Evolutionary conservation across 2,329 filamentous ascomycete species (phyloP), one percentile per base, ranked within the genome.

Genomic region (Dactylellina cionopaga): DNA sequence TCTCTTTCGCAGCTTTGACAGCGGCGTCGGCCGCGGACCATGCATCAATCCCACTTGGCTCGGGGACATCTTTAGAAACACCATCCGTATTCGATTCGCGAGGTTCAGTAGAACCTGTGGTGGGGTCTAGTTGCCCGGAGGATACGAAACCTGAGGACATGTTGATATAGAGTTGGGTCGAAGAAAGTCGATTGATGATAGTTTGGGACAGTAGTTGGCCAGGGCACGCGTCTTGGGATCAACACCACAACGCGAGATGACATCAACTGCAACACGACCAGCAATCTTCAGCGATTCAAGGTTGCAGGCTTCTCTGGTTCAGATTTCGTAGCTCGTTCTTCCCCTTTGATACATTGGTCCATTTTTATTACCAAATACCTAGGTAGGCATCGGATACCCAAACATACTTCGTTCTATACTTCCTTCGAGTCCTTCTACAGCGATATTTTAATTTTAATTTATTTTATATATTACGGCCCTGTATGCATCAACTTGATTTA

Each of bases 1-100:
- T 81, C 74, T 80, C 81, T 37, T 87, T 83, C 74, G 88, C 85
- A 9, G 84, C 84, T 15, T 90, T 88, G 15, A 92, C 66, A 9
- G 72, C 71, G 9, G 69, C 74, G 52, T 76, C 75, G 5, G 76
- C 76, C 15, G 74, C 75, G 7, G 70, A 63, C 76, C 76, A 77
- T 15, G 75, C 63, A 43, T 76, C 75, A 15, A 60, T 46, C 15
- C 27, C 58, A 24, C 51, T 49, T 10, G 52, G 35, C 27, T 65
- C 66, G 5, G 54, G 11, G 39, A 27, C 5, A 47, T 44, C 29
- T 49, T 44, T 15, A n/a, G 43, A 5, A 29, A 39, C 22, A 52
- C 59, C 59, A 22, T 47, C 43, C 6, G 41, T 49, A 9, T 39
- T 41, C 4, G 25, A 33, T 29, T 44, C 56, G n/a, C n/a, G n/a